Conservation (phyloP, 805 yeast species). For the Starmerella riodocensis region DNA sequence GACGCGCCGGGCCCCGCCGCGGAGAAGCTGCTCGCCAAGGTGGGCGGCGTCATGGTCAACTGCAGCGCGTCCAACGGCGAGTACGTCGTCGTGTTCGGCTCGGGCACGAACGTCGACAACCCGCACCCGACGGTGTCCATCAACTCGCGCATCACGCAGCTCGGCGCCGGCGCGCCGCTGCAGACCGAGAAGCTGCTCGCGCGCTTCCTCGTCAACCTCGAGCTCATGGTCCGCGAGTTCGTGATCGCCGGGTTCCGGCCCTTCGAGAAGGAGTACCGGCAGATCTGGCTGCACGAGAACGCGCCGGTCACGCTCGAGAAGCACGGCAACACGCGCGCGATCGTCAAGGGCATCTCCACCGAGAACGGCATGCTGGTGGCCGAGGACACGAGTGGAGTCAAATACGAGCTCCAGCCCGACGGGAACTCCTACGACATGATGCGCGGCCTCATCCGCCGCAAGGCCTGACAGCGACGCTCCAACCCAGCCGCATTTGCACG, state of each 20-base stretch:
- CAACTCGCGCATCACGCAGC: slow-evolving; percentile 48
- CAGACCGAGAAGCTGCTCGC: slow-evolving; percentile 47
- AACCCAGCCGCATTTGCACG: too few relatives aligned
- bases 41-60: slow-evolving; percentile 75
- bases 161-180: slow-evolving; percentile 44
- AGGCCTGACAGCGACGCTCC: not conserved
- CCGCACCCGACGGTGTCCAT: slow-evolving; percentile 88
- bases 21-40: slow-evolving; percentile 61
- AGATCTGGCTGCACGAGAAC: slow-evolving; percentile 70
- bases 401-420: slow-evolving; percentile 77
- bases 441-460: slow-evolving; percentile 53
- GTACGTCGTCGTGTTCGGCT: slow-evolving; percentile 65
- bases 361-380: slow-evolving; percentile 79
- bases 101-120: slow-evolving; percentile 74
- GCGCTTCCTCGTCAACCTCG: slow-evolving; percentile 49
- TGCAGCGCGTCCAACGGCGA: slow-evolving; percentile 50
- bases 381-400: slow-evolving; percentile 43
- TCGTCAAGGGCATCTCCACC: slow-evolving; percentile 63
- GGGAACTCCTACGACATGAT: slow-evolving; percentile 96
- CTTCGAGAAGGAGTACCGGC: slow-evolving; percentile 59
- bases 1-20: slow-evolving; percentile 2
- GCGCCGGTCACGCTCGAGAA: slow-evolving; percentile 61
- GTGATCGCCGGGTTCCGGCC: slow-evolving; percentile 50
- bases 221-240: slow-evolving; percentile 42
- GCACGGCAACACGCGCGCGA: slow-evolving; percentile 41